Evolutionary conservation across 148 eudicot genomes (phyloP), one percentile per base, ranked within the genome.

Genomic region (Arbutus unedo): DNA sequence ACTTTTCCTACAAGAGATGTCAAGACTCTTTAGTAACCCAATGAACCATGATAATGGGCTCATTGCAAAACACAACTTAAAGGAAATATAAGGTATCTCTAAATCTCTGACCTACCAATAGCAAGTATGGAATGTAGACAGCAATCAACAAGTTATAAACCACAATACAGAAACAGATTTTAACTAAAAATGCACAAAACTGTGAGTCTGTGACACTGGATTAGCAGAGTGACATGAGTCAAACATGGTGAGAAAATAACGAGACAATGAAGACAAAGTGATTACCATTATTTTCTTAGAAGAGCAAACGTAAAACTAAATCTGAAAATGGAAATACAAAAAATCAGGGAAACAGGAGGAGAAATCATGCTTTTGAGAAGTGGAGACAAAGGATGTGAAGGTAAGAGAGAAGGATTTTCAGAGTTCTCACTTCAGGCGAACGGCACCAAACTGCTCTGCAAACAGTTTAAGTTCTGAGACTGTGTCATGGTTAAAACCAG

Each of bases 391-490:
- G 81, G 8, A 23, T 2, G 47, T 48, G 59, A 73, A 72, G 78
- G 43, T 8, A 45, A 55, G 44, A 8, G 79, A 43, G 79, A 76
- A 16, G 67, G 71, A 53, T 80, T 81, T 73, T 50, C 62, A 48
- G 73, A 72, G 10, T 66, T 70, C 91, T 90, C 89, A 94, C 99
- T 93, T 90, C 25, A 97, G 87, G 83, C 94, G 98, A 81, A 89
- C 83, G 82, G 99, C 98, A 80, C 98, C 93, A 87, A 97, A 97
- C 85, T 85, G 91, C 56, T 92, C 91, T 19, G 99, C 96, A 90
- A 97, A 97, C 79, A 85, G 86, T 84, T 91, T 94, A 85, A 97
- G 96, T 80, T 93, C 99, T 2, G 89, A 85, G 54, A 93, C 91
- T 10, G 95, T 87, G 76, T 85, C 89, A 67, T 83, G 92, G 83